These are phyloP conservation scores for Monosporascus sp. DNA, from an alignment of 2,329 filamentous ascomycete species.

Conservation along the genomic window DNA sequence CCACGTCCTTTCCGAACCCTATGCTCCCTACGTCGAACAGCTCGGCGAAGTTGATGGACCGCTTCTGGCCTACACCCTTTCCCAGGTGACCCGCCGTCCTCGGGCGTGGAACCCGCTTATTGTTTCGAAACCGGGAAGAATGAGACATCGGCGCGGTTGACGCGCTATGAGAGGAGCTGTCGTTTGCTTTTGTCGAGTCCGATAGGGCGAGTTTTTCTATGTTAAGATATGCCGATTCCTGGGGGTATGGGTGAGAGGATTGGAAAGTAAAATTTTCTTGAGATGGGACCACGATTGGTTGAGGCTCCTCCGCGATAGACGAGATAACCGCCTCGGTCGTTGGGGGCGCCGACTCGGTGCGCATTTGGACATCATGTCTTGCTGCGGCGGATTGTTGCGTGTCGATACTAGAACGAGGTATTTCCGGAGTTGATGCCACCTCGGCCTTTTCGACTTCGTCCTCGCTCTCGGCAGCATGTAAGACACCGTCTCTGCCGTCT, in stretches of 20 bases:
- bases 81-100: conserved; percentile 41
- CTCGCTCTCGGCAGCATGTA: conserved; percentile 57
- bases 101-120: conserved; percentile 17
- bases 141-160: conserved; percentile 22
- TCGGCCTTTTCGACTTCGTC: conserved; percentile 64
- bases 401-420: conserved; percentile 42
- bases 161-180: conserved; percentile 26
- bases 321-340: conserved; percentile 11
- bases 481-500: conserved; percentile 53
- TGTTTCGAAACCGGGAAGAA: conserved; percentile 18
- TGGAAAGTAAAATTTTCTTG: conserved; percentile 66
- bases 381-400: conserved; percentile 31
- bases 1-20: conserved; percentile 56
- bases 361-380: conserved; percentile 25
- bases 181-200: conserved; percentile 39
- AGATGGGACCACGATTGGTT: conserved; percentile 44
- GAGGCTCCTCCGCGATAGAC: conserved; percentile 15
- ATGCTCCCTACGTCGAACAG: conserved; percentile 67
- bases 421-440: conserved; percentile 51
- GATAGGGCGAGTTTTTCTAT: conserved; percentile 57
- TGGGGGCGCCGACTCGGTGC: conserved; percentile 31
- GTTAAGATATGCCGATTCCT: conserved; percentile 50
- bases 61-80: conserved; percentile 64
- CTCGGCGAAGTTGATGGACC: conserved; percentile 67
- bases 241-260: conserved; percentile 54